Base-by-base conservation (phyloP, 2,329 filamentous ascomycete species). In the Dothidotthia symphoricarpi region DNA sequence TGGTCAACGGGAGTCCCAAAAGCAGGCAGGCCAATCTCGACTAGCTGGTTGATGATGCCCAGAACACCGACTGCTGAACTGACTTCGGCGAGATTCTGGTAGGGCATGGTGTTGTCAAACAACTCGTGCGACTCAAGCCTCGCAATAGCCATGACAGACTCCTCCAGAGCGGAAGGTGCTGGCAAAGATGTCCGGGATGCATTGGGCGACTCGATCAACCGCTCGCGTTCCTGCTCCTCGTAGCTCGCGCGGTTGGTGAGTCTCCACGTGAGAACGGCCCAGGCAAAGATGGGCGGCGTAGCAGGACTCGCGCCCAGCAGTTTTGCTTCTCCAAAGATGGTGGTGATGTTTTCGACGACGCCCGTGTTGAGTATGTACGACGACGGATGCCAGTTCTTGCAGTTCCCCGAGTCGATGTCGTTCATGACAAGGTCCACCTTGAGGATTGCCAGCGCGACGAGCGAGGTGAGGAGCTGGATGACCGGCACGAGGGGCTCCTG, bases 231-330 rank as follows among this genome's bases (percentile, higher is more conserved):
- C 30, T 60, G 49, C 27, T 62, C 57, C n/a, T 61, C 44, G 16
- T 36, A 29, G 16, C 27, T 49, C 6, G 53, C 57, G 7, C 52
- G 45, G 4, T 34, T 39, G 2, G 45, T 53, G 6, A 64, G 49
- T 30, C 51, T 58, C 51, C 51, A 64, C 3, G 49, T 53, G 16
- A 95, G 78, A 31, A 91, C 72, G 3, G 83, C 81, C 90, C 90
- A 97, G 3, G 86, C 80, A 50, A 94, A 86, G 14, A 88, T 77
- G 13, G 86, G 81, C 1, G 88, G 87, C 38, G 80, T 81, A 14
- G 86, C 85, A 24, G 80, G 79, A 25, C 74, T 71, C n/a, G 79
- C 73, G 12, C 76, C 76, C 14, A 61, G 29, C 13, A 68, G 60
- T 17, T 74, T 74, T 6, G 82, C 79, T 38, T 74, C 71, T 16